Percentiles rank a stretch among this genome's conserved stretches.
Conservation (phyloP, 768 basidiomycete genomes). For the Suillus hirtellus region DNA sequence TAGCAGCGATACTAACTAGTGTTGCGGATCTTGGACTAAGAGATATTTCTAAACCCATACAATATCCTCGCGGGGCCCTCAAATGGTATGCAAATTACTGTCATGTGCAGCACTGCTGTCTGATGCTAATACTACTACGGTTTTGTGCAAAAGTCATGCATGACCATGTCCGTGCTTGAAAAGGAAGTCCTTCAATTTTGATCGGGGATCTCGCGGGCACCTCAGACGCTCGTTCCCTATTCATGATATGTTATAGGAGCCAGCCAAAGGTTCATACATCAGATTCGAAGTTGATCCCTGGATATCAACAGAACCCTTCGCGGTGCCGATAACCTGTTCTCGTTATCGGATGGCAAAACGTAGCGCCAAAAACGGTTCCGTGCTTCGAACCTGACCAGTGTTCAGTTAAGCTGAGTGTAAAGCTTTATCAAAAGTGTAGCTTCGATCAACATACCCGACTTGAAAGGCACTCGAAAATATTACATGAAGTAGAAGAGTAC, state of each 20-base stretch:
- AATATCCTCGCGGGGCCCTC: background rate
- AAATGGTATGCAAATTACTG: background rate
- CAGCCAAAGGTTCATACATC: background rate
- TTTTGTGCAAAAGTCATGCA: background rate
- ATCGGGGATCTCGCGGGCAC: background rate
- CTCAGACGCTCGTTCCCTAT: background rate
- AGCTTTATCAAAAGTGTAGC: slow-evolving; percentile 1
- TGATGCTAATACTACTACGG: background rate
- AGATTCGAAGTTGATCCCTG: background rate
- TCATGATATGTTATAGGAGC: background rate
- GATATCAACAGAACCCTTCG: background rate
- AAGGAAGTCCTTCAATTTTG: background rate
- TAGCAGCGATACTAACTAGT: background rate
- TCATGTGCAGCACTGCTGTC: background rate
- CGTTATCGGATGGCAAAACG: background rate
- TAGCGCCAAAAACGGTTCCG: background rate
- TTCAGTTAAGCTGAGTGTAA: background rate
- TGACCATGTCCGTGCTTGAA: background rate
- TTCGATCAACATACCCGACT: background rate
- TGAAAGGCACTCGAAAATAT: background rate
- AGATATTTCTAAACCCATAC: background rate
- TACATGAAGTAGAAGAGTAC: background rate
- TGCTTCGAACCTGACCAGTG: background rate
- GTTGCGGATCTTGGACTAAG: background rate
- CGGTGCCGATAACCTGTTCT: background rate